A percentile compares a stretch with the other conserved stretches of the same genome.
Conservation (phyloP, 2,329 filamentous ascomycete genomes). For the Penicillium brasilianum region DNA sequence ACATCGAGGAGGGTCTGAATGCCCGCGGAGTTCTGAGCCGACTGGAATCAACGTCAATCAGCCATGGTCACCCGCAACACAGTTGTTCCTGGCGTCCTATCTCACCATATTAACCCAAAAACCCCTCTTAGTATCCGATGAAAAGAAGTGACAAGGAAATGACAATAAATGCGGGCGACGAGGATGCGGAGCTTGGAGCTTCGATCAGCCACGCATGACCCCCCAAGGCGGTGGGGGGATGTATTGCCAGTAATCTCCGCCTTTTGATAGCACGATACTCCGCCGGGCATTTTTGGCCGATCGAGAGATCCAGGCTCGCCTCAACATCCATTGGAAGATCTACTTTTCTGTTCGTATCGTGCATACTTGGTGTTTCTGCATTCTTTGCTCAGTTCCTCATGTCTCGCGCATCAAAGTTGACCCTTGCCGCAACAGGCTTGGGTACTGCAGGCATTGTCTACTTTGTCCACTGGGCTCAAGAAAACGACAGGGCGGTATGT, state of each 20-base stretch:
- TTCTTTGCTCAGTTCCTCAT: conserved; percentile 55
- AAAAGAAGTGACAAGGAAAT: conserved; percentile 15
- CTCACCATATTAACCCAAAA: conserved; percentile 37
- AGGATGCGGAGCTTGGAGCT: conserved; percentile 37
- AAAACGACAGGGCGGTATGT: conserved; percentile 78
- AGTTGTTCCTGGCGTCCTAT: background rate
- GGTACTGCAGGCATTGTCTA: conserved; percentile 77
- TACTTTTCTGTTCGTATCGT: background rate
- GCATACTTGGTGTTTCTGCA: background rate
- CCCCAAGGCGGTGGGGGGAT: conserved; percentile 38
- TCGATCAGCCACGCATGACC: conserved; percentile 40
- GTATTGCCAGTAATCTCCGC: conserved; percentile 43
- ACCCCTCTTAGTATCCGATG: conserved; percentile 15
- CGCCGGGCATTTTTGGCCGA: conserved; percentile 19
- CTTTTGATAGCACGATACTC: conserved; percentile 32
- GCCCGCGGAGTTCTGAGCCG: conserved; percentile 96
- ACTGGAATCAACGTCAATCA: conserved; percentile 59
- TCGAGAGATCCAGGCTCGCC: conserved; percentile 1
- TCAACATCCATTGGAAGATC: background rate
- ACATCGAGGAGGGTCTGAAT: conserved; percentile 99
- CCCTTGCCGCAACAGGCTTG: conserved; percentile 76
- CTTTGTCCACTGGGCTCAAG: conserved; percentile 89
- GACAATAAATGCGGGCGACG: conserved; percentile 25
- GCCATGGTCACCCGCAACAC: background rate
- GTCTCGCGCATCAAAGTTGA: conserved; percentile 89